Evolutionary conservation across 2,329 filamentous ascomycete genomes (phyloP).

Genomic region (Colletotrichum falcatum): DNA sequence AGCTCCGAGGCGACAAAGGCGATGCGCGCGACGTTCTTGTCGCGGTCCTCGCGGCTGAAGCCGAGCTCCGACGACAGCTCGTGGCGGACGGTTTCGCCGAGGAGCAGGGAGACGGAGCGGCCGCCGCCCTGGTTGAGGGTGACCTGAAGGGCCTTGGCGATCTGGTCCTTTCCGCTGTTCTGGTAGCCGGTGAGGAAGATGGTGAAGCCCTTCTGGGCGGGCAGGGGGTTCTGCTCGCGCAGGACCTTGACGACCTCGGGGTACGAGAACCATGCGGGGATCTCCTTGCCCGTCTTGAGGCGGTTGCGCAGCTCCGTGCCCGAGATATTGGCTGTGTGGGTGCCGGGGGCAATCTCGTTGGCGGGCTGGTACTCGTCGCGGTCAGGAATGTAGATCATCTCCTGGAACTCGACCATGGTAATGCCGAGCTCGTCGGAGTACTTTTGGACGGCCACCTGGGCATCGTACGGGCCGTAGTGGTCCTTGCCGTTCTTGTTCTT

Average conservation of each 20-base stretch:
- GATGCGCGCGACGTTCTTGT: constrained; percentile 95
- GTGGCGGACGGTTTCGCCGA: constrained; percentile 93
- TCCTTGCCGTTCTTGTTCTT: constrained; percentile 98
- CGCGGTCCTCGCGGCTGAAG: constrained; percentile 92
- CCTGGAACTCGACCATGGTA: constrained; percentile 98
- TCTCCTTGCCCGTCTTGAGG: constrained; percentile 90
- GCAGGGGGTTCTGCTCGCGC: constrained; percentile 93
- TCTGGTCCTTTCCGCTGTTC: constrained; percentile 97
- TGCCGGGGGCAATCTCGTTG: constrained; percentile 86
- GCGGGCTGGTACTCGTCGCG: constrained; percentile 95
- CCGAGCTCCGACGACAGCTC: constrained; percentile 96
- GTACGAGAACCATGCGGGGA: constrained; percentile 99
- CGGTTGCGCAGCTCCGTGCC: constrained; percentile 92
- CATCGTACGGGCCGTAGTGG: constrained; percentile 98
- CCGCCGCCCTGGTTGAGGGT: constrained; percentile 98
- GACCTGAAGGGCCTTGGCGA: constrained; percentile 94
- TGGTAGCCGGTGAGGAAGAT: constrained; percentile 97
- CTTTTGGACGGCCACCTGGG: constrained; percentile 95
- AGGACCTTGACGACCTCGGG: constrained; percentile 97
- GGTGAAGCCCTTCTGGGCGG: constrained; percentile 94
- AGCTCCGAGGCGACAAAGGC: constrained; percentile 96
- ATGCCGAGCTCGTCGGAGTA: constrained; percentile 97
- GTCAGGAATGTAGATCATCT: constrained; percentile 99
- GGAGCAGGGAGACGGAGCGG: constrained; percentile 90
- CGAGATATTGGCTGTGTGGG: constrained; percentile 89